These are phyloP conservation scores for Elaeis oleifera DNA, from an alignment of 202 grass and related monocot species.

Conservation along the genomic window DNA sequence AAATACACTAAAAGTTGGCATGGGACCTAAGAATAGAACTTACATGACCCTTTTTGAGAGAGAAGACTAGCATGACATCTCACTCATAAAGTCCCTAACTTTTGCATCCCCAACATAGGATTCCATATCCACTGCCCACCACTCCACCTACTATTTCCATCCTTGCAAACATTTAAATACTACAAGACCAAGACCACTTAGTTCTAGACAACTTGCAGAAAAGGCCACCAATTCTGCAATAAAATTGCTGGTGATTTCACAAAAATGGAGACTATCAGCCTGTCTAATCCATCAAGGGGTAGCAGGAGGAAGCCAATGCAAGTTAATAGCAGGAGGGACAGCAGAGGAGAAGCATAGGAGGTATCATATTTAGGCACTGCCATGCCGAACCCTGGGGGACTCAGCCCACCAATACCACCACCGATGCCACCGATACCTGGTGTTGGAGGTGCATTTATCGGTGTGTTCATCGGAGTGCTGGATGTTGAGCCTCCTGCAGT, in stretches of 20 bases:
- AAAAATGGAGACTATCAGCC: too few species aligned
- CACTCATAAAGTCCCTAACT: too few species aligned
- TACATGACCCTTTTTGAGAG: too few species aligned
- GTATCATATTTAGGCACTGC: neutral
- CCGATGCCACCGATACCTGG: neutral
- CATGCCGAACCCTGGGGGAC: neutral
- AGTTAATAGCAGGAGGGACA: neutral
- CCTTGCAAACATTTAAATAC: too few species aligned
- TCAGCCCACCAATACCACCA: neutral
- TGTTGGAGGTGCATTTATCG: neutral
- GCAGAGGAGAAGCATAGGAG: neutral
- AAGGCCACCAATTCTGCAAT: neutral
- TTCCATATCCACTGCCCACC: too few species aligned
- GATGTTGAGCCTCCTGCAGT: constrained; percentile 16
- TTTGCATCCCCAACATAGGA: too few species aligned
- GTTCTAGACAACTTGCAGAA: too few species aligned
- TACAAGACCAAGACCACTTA: too few species aligned
- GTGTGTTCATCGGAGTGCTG: neutral
- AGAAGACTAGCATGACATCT: too few species aligned
- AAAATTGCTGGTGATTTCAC: neutral
- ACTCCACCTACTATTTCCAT: too few species aligned
- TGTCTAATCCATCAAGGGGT: neutral
- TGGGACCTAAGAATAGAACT: too few species aligned
- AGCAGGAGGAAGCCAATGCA: neutral
- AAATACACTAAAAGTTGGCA: too few species aligned